phyloP scores from a whole-genome alignment of 2,329 filamentous ascomycete species.

The Emericellopsis cladophorae region DNA sequence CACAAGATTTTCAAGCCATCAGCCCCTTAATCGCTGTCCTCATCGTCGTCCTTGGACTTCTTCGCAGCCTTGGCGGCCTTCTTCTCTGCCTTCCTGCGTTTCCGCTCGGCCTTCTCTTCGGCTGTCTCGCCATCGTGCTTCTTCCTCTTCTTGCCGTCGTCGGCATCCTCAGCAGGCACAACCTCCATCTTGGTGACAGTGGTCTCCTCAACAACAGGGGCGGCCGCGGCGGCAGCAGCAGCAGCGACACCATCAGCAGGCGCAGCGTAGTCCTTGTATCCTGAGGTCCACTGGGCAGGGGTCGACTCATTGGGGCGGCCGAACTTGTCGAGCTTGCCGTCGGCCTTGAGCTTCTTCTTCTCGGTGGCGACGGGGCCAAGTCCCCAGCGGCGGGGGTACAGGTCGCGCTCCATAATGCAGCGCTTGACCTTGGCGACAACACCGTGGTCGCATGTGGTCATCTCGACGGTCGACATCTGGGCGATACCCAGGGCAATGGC shows the following conservation, averaged over 20 bases:
- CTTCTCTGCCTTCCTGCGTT: conserved; percentile 47
- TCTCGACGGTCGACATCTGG: conserved; percentile 95
- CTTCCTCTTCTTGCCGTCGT: conserved; percentile 54
- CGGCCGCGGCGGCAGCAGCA: conserved; percentile 26
- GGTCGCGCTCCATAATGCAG: conserved; percentile 98
- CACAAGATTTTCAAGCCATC: background rate
- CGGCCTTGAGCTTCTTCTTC: conserved; percentile 99
- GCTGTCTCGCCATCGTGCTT: conserved; percentile 69
- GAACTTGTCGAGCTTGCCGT: conserved; percentile 96
- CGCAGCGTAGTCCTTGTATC: conserved; percentile 82
- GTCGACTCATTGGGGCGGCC: conserved; percentile 87
- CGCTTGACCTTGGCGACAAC: conserved; percentile 98
- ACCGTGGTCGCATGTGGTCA: conserved; percentile 93
- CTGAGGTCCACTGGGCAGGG: conserved; percentile 80
- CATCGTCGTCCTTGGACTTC: conserved; percentile 38
- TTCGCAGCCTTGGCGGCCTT: conserved; percentile 44
- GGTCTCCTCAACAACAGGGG: conserved; percentile 21
- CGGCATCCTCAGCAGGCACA: conserved; percentile 36
- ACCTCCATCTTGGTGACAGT: conserved; percentile 15
- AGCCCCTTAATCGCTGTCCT: conserved; percentile 34
- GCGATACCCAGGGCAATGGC: conserved; percentile 93
- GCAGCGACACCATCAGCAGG: conserved; percentile 31
- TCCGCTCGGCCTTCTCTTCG: conserved; percentile 52
- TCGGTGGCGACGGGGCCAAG: conserved; percentile 84
- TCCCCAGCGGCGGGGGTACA: conserved; percentile 95